A percentile compares a stretch with the other conserved stretches of the same genome.
These are phyloP conservation scores for Bolboschoenus planiculmis DNA, from an alignment of 176 grass and related monocot genomes.

Conservation along the genomic window DNA sequence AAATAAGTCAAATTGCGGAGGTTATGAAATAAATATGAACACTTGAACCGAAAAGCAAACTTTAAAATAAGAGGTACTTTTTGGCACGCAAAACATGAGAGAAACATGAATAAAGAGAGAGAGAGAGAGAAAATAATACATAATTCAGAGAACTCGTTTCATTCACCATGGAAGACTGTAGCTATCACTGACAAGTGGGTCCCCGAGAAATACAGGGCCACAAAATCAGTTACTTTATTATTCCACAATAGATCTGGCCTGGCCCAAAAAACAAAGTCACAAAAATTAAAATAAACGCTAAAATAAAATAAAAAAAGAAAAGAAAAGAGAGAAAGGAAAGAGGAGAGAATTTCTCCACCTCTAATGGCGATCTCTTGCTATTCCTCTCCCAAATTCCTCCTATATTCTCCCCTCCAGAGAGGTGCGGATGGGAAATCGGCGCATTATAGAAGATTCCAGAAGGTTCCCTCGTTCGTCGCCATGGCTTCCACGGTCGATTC, in stretches of 20 bases:
- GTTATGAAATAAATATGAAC: too few relatives aligned
- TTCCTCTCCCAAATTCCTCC: constrained; percentile 1
- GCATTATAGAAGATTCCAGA: constrained; percentile 10
- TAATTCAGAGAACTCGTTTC: not conserved
- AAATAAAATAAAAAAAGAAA: not conserved
- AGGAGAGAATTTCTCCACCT: not conserved
- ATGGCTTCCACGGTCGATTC: constrained; percentile 63
- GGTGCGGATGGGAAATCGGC: not conserved
- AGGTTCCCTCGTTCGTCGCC: constrained; percentile 9
- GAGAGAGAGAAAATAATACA: not conserved
- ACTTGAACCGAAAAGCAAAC: not conserved
- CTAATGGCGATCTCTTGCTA: constrained; percentile 22
- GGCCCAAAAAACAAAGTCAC: too few relatives aligned
- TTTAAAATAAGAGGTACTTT: not conserved
- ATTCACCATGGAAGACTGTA: too few relatives aligned
- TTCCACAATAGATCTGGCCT: too few relatives aligned
- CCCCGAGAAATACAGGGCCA: too few relatives aligned
- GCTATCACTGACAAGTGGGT: too few relatives aligned
- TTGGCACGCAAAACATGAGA: not conserved
- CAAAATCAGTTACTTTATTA: too few relatives aligned
- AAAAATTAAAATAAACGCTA: too few relatives aligned
- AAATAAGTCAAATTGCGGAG: not conserved
- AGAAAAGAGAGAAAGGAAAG: not conserved
- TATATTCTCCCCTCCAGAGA: not conserved
- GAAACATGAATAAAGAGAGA: not conserved